Evolutionary conservation across 1,284 basidiomycete species (phyloP).

Genomic region (Pascua guehoae): DNA sequence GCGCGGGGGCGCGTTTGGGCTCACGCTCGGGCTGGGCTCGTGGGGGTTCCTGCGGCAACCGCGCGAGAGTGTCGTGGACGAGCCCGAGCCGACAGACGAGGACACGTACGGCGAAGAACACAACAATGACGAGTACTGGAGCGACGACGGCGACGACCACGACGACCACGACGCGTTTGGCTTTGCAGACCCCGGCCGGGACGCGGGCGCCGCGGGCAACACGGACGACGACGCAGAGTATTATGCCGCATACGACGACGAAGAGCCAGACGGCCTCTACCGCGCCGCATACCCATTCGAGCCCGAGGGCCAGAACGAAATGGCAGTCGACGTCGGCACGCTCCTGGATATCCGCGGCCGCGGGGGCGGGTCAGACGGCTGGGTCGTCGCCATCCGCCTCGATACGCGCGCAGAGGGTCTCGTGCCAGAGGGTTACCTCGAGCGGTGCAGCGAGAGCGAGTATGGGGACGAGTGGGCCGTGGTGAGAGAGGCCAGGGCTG

Average conservation of each 20-base stretch:
- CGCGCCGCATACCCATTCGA: slow-evolving; percentile 42
- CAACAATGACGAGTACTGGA: slow-evolving; percentile 13
- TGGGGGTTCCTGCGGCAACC: slow-evolving; percentile 17
- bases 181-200: no score
- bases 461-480: slow-evolving; percentile 13
- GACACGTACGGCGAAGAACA: slow-evolving; percentile 12
- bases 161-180: slow-evolving; percentile 3
- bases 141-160: slow-evolving; percentile 18
- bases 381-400: slow-evolving; percentile 44
- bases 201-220: no score
- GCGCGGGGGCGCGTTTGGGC: slow-evolving; percentile 15
- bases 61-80: slow-evolving; percentile 1
- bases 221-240: slow-evolving; percentile 14
- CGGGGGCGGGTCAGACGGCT: slow-evolving; percentile 40
- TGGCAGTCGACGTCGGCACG: slow-evolving; percentile 41
- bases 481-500: slow-evolving; percentile 64
- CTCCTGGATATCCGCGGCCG: slow-evolving; percentile 39
- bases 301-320: slow-evolving; percentile 43
- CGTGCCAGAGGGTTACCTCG: slow-evolving; percentile 47
- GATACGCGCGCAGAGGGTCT: slow-evolving; percentile 33
- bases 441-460: slow-evolving; percentile 22
- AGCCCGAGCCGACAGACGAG: slow-evolving; percentile 9
- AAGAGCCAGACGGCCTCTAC: slow-evolving; percentile 40
- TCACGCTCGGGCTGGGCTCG: slow-evolving; percentile 16
- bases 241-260: slow-evolving; percentile 15